Conservation (phyloP, 768 basidiomycete species). For the Amanita muscaria region DNA sequence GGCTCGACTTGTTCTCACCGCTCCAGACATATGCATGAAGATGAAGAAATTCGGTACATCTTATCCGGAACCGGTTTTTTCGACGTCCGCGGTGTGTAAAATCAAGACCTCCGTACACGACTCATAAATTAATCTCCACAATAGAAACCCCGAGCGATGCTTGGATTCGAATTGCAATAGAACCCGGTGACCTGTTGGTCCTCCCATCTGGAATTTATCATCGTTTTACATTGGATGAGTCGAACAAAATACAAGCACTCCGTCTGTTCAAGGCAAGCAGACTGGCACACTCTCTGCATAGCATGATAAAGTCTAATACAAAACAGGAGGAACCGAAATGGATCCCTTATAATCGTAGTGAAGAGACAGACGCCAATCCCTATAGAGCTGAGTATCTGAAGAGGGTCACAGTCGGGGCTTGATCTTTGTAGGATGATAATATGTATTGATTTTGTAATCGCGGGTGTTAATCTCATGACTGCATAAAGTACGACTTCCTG, state of each 20-base stretch:
- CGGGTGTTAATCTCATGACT: too few species aligned
- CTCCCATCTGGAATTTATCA: slow-evolving; percentile 91
- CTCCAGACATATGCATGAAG: slow-evolving; percentile 84
- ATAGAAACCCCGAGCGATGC: slow-evolving; percentile 55
- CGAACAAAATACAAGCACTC: slow-evolving; percentile 65
- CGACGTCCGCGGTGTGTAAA: slow-evolving; percentile 69
- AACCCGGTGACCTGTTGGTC: slow-evolving; percentile 76
- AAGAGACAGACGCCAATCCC: slow-evolving; percentile 54
- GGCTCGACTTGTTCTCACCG: not conserved
- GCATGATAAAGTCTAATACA: not conserved
- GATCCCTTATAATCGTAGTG: slow-evolving; percentile 63
- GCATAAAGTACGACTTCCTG: too few species aligned
- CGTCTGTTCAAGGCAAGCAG: slow-evolving; percentile 71
- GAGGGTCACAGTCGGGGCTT: slow-evolving; percentile 36
- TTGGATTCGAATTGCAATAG: slow-evolving; percentile 78
- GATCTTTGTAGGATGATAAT: not conserved
- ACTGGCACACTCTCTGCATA: not conserved
- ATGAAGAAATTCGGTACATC: slow-evolving; percentile 91
- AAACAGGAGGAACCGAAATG: slow-evolving; percentile 86
- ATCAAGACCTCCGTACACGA: not conserved
- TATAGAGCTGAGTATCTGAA: slow-evolving; percentile 55
- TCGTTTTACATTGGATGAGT: slow-evolving; percentile 82
- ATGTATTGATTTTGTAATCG: not conserved
- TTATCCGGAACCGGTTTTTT: slow-evolving; percentile 86
- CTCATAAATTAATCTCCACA: not conserved